Conservation (phyloP, 2,329 filamentous ascomycete species). For the Cladophialophora exuberans region DNA sequence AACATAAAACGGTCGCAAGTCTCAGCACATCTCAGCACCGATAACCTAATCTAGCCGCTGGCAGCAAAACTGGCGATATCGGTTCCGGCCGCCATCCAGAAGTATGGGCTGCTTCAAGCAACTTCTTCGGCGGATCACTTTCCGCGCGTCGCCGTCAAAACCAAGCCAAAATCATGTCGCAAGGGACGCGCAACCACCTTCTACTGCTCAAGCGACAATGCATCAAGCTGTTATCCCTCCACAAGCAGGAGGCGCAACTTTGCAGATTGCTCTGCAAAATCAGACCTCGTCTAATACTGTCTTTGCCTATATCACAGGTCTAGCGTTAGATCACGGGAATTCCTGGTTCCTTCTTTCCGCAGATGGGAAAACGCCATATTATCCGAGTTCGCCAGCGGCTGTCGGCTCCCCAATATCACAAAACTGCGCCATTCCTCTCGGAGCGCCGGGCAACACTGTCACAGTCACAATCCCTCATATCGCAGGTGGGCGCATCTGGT, state of each 20-base stretch:
- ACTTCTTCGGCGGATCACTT: conserved; percentile 7
- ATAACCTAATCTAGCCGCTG: no score
- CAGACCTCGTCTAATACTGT: conserved; percentile 63
- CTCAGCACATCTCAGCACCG: conserved; percentile 2
- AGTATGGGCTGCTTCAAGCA: conserved; percentile 16
- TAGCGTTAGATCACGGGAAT: conserved; percentile 62
- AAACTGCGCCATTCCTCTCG: conserved; percentile 67
- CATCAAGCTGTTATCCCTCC: neutral
- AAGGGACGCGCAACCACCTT: conserved; percentile 10
- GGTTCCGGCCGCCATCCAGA: neutral
- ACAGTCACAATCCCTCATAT: conserved; percentile 70
- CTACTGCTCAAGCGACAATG: conserved; percentile 7
- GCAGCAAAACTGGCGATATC: neutral
- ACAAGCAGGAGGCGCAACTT: conserved; percentile 41
- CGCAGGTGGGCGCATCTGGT: conserved; percentile 73
- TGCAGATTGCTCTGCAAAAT: conserved; percentile 68
- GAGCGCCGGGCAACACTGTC: conserved; percentile 61
- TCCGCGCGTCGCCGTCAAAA: neutral
- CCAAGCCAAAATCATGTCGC: conserved; percentile 17
- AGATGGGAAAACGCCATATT: conserved; percentile 69
- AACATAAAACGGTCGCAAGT: conserved; percentile 5
- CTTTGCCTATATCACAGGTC: conserved; percentile 73
- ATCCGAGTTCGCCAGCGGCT: conserved; percentile 61
- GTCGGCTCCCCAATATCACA: conserved; percentile 44
- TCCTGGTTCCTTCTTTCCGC: conserved; percentile 64